phyloP scores from a whole-genome alignment of 129 eudicot genomes.

The Deinandra increscens region DNA sequence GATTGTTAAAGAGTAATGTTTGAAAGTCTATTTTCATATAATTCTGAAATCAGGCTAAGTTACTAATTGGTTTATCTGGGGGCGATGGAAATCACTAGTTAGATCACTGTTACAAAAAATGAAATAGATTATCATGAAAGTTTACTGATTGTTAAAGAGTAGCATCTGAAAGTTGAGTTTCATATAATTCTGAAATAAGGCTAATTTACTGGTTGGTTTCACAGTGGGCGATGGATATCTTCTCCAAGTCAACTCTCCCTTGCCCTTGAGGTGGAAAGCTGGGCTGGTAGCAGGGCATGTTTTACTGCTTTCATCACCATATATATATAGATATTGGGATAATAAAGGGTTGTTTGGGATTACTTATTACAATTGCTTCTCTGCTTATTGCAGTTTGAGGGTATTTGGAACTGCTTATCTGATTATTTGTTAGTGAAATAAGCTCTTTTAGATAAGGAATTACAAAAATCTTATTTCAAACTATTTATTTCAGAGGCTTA shows the following conservation, averaged over 20 bases:
- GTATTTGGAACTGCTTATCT: background rate
- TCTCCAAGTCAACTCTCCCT: slow-evolving; percentile 74
- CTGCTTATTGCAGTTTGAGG: background rate
- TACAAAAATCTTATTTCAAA: background rate
- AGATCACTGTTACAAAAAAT: background rate
- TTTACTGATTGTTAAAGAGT: background rate
- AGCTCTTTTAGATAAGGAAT: background rate
- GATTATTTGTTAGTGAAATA: background rate
- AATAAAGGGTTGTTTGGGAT: background rate
- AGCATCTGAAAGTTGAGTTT: slow-evolving; percentile 28
- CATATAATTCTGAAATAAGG: slow-evolving; percentile 60
- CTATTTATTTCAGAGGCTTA: background rate
- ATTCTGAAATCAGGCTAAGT: slow-evolving; percentile 68
- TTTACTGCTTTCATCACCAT: background rate
- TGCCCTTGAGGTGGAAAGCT: slow-evolving; percentile 72
- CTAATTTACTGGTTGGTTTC: slow-evolving; percentile 70
- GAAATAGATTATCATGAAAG: slow-evolving; percentile 13
- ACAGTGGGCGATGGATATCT: slow-evolving; percentile 83
- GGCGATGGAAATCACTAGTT: slow-evolving; percentile 50
- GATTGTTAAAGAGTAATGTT: background rate
- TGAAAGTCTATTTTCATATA: slow-evolving; percentile 36
- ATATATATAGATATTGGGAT: background rate
- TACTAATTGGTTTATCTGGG: slow-evolving; percentile 85
- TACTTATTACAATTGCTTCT: background rate
- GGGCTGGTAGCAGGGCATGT: slow-evolving; percentile 66